Conservation (phyloP, 2,329 filamentous ascomycete species). For the Scedosporium aurantiacum region DNA sequence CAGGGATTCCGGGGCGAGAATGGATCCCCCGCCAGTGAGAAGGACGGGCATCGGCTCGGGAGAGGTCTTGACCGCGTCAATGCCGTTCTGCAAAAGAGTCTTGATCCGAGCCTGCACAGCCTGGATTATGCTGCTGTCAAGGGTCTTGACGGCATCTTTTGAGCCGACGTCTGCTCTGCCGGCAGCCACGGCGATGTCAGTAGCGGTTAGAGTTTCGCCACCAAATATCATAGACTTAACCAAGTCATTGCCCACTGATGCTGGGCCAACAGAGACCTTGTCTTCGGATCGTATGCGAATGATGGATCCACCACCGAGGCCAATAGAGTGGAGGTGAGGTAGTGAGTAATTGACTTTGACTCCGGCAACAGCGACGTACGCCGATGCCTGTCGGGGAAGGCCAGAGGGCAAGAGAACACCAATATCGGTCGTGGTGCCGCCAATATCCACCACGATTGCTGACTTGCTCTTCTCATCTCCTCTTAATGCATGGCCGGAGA, state of each 20-base stretch:
- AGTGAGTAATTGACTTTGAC: conserved; percentile 50
- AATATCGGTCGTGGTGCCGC: conserved; percentile 55
- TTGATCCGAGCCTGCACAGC: conserved; percentile 22
- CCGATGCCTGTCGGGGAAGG: conserved; percentile 51
- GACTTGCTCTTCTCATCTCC: background rate
- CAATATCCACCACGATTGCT: conserved; percentile 50
- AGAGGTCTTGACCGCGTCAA: conserved; percentile 54
- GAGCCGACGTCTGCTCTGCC: background rate
- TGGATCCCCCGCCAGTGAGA: conserved; percentile 51
- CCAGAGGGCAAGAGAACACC: conserved; percentile 49
- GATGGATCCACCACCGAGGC: conserved; percentile 46
- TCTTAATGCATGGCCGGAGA: conserved; percentile 22
- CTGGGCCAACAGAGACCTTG: conserved; percentile 40
- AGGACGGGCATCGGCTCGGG: conserved; percentile 46
- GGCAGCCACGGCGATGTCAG: conserved; percentile 35
- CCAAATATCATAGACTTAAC: conserved; percentile 46
- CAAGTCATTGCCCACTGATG: conserved; percentile 48
- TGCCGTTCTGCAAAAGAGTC: conserved; percentile 39
- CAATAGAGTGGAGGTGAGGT: conserved; percentile 48
- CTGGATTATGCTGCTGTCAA: conserved; percentile 18
- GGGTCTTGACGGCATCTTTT: background rate
- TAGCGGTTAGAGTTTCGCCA: conserved; percentile 45
- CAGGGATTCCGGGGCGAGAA: conserved; percentile 43
- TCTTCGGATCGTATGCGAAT: conserved; percentile 25
- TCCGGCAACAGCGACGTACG: conserved; percentile 50